Evolutionary conservation across 2,329 filamentous ascomycete genomes (phyloP).

Genomic region (Coniosporium tulheliwenetii): DNA sequence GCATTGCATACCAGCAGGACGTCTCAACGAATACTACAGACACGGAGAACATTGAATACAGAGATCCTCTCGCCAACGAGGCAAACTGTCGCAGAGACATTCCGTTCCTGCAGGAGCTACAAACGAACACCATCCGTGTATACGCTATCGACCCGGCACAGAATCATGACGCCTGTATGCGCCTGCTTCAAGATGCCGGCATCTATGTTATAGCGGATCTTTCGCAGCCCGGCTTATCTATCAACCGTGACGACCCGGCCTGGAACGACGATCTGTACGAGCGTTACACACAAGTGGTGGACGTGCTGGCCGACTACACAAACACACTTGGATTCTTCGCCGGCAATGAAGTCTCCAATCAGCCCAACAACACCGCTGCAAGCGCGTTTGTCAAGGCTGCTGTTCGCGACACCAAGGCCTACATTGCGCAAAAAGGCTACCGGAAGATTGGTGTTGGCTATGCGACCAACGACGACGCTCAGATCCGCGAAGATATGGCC

Average conservation of each 20-base stretch:
- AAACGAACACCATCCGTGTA: conserved; percentile 86
- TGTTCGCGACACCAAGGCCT: conserved; percentile 86
- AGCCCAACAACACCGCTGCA: conserved; percentile 71
- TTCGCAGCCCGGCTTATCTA: conserved; percentile 64
- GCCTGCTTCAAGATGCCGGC: conserved; percentile 61
- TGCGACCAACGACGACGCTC: conserved; percentile 81
- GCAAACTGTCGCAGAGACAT: conserved; percentile 69
- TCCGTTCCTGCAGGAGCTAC: conserved; percentile 59
- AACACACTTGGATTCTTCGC: conserved; percentile 97
- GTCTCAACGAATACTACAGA: conserved; percentile 11
- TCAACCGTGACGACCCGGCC: conserved; percentile 62
- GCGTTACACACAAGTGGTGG: conserved; percentile 74
- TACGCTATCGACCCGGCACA: conserved; percentile 75
- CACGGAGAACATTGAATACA: conserved; percentile 41
- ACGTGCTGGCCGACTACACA: conserved; percentile 64
- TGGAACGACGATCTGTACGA: conserved; percentile 69
- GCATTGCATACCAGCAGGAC: conserved; percentile 77
- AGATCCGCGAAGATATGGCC: conserved; percentile 67
- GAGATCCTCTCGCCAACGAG: conserved; percentile 66
- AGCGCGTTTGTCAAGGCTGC: conserved; percentile 96
- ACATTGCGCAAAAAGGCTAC: conserved; percentile 70
- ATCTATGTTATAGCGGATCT: conserved; percentile 95
- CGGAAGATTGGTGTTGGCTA: conserved; percentile 81
- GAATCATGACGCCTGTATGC: conserved; percentile 77
- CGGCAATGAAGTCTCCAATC: conserved; percentile 93